These are phyloP conservation scores for Pelargonium citronellum DNA, from an alignment of 441 rosid species.

Conservation along the genomic window DNA sequence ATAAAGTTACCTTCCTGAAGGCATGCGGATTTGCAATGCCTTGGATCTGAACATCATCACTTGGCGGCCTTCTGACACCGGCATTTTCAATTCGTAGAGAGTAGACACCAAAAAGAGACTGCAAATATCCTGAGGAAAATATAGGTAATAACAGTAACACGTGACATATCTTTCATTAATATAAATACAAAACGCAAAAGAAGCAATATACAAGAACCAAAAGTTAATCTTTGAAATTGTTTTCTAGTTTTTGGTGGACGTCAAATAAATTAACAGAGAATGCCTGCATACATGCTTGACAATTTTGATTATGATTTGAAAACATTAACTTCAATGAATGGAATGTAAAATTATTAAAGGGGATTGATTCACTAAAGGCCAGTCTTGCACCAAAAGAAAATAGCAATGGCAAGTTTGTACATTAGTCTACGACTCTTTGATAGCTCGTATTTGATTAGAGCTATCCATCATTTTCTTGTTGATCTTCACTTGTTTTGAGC, in stretches of 20 bases:
- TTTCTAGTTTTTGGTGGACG: neutral
- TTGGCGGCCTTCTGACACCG: constrained; percentile 57
- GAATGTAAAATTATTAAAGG: neutral
- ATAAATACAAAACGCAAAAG: neutral
- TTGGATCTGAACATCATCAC: constrained; percentile 62
- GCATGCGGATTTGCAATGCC: constrained; percentile 60
- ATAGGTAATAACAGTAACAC: neutral
- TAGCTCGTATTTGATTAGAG: neutral
- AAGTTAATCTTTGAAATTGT: neutral
- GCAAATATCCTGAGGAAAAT: constrained; percentile 50
- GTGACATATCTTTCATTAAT: neutral
- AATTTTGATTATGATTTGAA: neutral
- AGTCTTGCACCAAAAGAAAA: constrained; percentile 4
- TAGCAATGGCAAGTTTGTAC: neutral
- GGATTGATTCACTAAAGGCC: neutral
- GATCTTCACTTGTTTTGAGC: too few species aligned
- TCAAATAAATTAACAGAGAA: neutral
- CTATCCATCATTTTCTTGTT: neutral
- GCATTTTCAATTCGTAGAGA: constrained; percentile 65
- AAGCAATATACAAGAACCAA: neutral
- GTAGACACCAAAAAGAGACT: constrained; percentile 62
- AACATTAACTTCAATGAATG: neutral
- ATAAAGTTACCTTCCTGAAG: constrained; percentile 51
- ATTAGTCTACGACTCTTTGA: neutral
- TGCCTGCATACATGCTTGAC: neutral